Percentiles rank a stretch among this genome's conserved stretches.
Conservation (phyloP, 805 yeast species). For the Metschnikowia drakensbergensis region DNA sequence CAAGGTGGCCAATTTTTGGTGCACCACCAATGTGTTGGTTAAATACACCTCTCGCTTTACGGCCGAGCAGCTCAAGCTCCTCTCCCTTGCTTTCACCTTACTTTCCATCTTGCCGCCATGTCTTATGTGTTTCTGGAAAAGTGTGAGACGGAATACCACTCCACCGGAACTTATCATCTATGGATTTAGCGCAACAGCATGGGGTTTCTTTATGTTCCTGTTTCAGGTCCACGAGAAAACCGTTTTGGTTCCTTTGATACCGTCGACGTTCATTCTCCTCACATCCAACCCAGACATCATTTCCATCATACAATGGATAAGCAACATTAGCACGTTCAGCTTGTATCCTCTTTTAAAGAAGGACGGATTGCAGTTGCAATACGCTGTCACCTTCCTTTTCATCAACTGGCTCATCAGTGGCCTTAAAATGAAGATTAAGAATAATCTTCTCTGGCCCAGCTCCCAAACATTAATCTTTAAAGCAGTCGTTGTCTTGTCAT, state of each 20-base stretch:
- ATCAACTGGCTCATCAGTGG: slow-evolving; percentile 81
- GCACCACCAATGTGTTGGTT: slow-evolving; percentile 76
- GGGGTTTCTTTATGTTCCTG: slow-evolving; percentile 85
- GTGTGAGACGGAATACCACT: slow-evolving; percentile 17
- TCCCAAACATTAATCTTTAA: slow-evolving; percentile 25
- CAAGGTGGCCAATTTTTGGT: slow-evolving; percentile 97
- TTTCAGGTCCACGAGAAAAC: slow-evolving; percentile 97
- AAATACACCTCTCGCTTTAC: slow-evolving; percentile 61
- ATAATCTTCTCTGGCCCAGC: slow-evolving; percentile 22
- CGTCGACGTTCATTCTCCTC: slow-evolving; percentile 65
- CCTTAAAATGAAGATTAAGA: slow-evolving; percentile 34
- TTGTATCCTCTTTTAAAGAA: slow-evolving; percentile 80
- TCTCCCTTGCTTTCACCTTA: slow-evolving; percentile 54
- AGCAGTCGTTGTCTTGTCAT: slow-evolving; percentile 24
- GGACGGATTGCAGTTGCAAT: slow-evolving; percentile 74
- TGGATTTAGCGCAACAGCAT: slow-evolving; percentile 77
- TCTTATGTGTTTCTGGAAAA: slow-evolving; percentile 35
- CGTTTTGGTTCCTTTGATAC: slow-evolving; percentile 81
- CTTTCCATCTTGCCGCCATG: slow-evolving; percentile 31
- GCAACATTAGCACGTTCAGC: slow-evolving; percentile 79
- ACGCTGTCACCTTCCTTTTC: slow-evolving; percentile 52
- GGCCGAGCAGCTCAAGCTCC: slow-evolving; percentile 52
- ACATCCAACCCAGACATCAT: slow-evolving; percentile 53
- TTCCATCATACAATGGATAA: slow-evolving; percentile 83
- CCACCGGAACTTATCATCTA: slow-evolving; percentile 39